Evolutionary conservation across 2,329 filamentous ascomycete species (phyloP), one percentile per base, ranked within the genome.

Genomic region (Orbilia ellipsospora): DNA sequence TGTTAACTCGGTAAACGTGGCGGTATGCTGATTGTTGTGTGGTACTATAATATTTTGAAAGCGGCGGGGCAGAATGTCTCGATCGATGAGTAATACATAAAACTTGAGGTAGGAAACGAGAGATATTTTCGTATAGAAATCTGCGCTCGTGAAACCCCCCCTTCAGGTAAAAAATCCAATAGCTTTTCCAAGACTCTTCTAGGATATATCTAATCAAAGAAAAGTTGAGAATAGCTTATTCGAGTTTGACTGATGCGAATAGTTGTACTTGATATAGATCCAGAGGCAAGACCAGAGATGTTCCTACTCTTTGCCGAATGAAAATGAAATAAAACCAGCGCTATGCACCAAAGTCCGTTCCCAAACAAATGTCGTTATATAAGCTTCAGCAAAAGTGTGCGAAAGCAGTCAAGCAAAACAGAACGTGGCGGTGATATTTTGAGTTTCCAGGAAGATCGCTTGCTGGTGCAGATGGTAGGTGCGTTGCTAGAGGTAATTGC

Each of bases 271-370:
- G 63, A 69, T 75, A 75, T 64, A 75, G 52, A n/a, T 57, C 48
- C 57, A 56, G 42, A 57, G 51, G 70, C 50, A 40, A 36, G 40
- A 31, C 44, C 40, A 51, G 40, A 54, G 44, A 68, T 40, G 54
- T 59, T 65, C 64, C 66, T 60, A 54, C 57, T 69, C 72, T 55
- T 55, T 65, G 59, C 50, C 64, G 64, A 48, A 69, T 61, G 63
- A 75, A 75, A 75, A 75, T 69, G 63, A 75, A 75, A 75, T 42
- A 75, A 75, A 75, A 65, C 64, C 72, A 65, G 72, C 72, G 64
- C 72, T 75, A 75, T 75, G 72, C 72, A 75, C 64, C 72, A 64
- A 69, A 68, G 40, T 65, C 72, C 64, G 72, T 75, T 75, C 54
- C 72, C 72, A 75, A 75, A 64, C 64, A 75, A 61, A 60, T 65